phyloP scores from a whole-genome alignment of 2,329 filamentous ascomycete species.

The Fusarium austroafricanum region DNA sequence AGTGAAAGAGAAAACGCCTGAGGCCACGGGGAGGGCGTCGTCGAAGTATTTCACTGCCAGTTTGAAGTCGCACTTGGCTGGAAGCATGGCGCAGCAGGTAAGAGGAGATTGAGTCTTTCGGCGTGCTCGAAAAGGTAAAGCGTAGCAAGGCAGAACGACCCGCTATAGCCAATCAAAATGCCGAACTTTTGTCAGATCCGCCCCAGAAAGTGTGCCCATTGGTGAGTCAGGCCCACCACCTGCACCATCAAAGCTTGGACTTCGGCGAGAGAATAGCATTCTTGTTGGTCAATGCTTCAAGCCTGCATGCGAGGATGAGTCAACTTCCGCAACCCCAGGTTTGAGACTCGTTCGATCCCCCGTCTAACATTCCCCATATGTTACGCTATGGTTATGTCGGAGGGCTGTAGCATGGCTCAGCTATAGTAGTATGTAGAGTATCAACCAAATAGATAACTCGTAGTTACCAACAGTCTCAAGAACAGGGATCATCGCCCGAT shows the following conservation, averaged over 20 bases:
- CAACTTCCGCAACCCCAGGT: slow-evolving; percentile 47
- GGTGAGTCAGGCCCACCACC: slow-evolving; percentile 41
- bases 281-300: slow-evolving; percentile 50
- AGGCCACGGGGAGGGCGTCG: slow-evolving; percentile 51
- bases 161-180: slow-evolving; percentile 45
- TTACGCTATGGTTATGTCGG: neutral
- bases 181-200: slow-evolving; percentile 10
- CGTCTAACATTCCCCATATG: slow-evolving; percentile 10
- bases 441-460: neutral
- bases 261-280: slow-evolving; percentile 51
- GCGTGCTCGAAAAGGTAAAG: slow-evolving; percentile 57
- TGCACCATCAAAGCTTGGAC: slow-evolving; percentile 45
- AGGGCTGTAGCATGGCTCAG: slow-evolving; percentile 7
- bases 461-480: neutral
- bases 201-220: slow-evolving; percentile 40
- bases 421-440: neutral
- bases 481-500: neutral
- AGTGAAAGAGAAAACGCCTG: slow-evolving; percentile 47
- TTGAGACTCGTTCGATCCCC: slow-evolving; percentile 30
- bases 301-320: slow-evolving; percentile 47
- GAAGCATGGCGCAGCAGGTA: slow-evolving; percentile 49
- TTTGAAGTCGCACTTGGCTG: slow-evolving; percentile 40
- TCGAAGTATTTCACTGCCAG: slow-evolving; percentile 51
- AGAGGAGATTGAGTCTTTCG: slow-evolving; percentile 56
- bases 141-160: slow-evolving; percentile 28